Conservation (phyloP, 345 rosid species). For the Brassica incana region DNA sequence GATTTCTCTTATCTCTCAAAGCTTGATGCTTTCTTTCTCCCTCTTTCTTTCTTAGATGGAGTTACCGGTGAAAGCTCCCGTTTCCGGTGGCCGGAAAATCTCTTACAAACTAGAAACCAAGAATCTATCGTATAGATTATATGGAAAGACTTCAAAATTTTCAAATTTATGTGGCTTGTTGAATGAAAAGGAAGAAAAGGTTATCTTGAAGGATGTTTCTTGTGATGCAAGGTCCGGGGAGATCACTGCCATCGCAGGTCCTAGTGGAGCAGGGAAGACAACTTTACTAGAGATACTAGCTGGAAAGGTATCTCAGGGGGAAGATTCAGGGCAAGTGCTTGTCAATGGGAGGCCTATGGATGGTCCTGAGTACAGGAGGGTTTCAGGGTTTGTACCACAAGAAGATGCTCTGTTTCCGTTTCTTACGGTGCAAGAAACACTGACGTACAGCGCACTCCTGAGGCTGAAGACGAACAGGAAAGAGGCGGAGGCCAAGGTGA, state of each 20-base stretch:
- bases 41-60: constrained; percentile 51
- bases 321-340: constrained; percentile 61
- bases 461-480: constrained; percentile 60
- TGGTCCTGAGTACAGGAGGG: constrained; percentile 52
- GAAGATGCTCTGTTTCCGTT: constrained; percentile 84
- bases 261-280: constrained; percentile 95
- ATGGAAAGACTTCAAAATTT: constrained; percentile 46
- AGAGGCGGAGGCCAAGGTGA: constrained; percentile 55
- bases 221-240: constrained; percentile 69
- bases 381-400: constrained; percentile 84
- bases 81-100: constrained; percentile 41
- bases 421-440: constrained; percentile 83
- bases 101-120: constrained; percentile 59
- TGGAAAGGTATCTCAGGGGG: constrained; percentile 50
- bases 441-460: constrained; percentile 72
- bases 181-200: constrained; percentile 34
- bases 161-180: constrained; percentile 32
- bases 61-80: constrained; percentile 57
- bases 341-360: constrained; percentile 62
- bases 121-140: constrained; percentile 55
- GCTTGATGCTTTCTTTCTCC: constrained; percentile 21
- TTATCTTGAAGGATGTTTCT: constrained; percentile 58
- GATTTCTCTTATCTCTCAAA: constrained; percentile 32
- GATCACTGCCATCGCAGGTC: constrained; percentile 79
- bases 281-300: constrained; percentile 87